A percentile compares a stretch with the other conserved stretches of the same genome.
Evolutionary conservation across 371 early-diverging fungal genomes (phyloP).

Genomic region (Basidiobolus meristosporus): DNA sequence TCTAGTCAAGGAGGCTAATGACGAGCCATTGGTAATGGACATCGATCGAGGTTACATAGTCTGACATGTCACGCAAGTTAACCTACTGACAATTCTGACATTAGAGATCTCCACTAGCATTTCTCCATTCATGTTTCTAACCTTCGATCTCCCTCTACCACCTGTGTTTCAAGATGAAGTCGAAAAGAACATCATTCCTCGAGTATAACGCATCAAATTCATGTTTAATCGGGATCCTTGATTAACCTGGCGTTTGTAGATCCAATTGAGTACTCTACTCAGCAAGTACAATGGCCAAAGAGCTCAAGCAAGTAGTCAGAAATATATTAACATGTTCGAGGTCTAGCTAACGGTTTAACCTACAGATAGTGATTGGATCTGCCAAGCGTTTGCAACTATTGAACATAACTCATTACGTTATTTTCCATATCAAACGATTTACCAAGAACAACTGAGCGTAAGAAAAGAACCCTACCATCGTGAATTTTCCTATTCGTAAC

Average conservation of each 20-base stretch:
- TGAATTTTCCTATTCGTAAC: conserved; percentile 82
- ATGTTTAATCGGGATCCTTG: background rate
- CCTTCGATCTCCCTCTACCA: conserved; percentile 80
- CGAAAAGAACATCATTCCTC: conserved; percentile 84
- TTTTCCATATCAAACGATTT: conserved; percentile 84
- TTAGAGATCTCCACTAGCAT: conserved; percentile 23
- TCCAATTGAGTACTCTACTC: conserved; percentile 51
- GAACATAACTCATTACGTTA: conserved; percentile 64
- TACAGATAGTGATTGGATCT: conserved; percentile 38
- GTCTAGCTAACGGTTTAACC: background rate
- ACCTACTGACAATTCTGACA: too few species aligned
- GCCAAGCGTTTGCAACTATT: conserved; percentile 52
- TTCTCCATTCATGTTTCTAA: conserved; percentile 68
- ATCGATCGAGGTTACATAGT: conserved; percentile 12
- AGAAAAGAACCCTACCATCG: conserved; percentile 95
- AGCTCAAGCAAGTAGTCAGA: conserved; percentile 21
- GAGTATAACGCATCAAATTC: conserved; percentile 22
- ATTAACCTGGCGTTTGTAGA: conserved; percentile 8
- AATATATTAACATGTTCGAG: background rate
- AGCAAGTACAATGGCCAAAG: conserved; percentile 71
- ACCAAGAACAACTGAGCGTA: conserved; percentile 65
- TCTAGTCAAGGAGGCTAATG: conserved; percentile 13
- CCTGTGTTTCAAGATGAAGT: conserved; percentile 82
- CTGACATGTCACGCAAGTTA: too few species aligned
- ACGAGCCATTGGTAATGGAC: conserved; percentile 16